Conservation (phyloP, 2,329 filamentous ascomycete genomes). For the Penicillium fuscoglaucum region DNA sequence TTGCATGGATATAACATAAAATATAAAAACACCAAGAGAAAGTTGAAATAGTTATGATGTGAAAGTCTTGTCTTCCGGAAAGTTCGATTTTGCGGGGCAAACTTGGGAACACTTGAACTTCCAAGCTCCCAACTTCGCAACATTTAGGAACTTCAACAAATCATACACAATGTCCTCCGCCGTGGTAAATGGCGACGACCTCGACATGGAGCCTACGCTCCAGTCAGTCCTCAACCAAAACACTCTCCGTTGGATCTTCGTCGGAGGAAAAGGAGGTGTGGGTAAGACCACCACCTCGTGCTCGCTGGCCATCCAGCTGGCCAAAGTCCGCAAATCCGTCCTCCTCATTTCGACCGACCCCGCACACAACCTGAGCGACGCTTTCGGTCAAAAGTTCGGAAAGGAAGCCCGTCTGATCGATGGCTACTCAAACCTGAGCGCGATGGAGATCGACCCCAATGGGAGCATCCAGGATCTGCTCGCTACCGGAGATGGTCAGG, state of each 20-base stretch:
- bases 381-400: constrained; percentile 98
- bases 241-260: constrained; percentile 96
- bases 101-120: constrained; percentile 17
- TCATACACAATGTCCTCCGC: constrained; percentile 44
- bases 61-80: constrained; percentile 31
- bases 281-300: constrained; percentile 99
- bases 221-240: constrained; percentile 95
- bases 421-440: constrained; percentile 89
- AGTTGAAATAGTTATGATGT: not conserved
- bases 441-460: constrained; percentile 99
- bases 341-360: constrained; percentile 98
- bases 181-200: constrained; percentile 59
- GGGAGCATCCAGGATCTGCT: constrained; percentile 95
- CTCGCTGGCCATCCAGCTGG: constrained; percentile 95
- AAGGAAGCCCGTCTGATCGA: constrained; percentile 94
- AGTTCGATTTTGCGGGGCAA: constrained; percentile 34
- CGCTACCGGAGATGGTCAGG: constrained; percentile 68
- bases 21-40: not conserved
- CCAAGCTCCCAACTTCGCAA: not conserved
- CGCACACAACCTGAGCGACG: constrained; percentile 95
- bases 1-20: not conserved
- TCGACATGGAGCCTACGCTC: constrained; percentile 80
- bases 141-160: constrained; percentile 1
- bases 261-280: constrained; percentile 96
- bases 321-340: constrained; percentile 90